phyloP scores from a whole-genome alignment of 352 stramenopile species.

The Phytophthora tubulina region DNA sequence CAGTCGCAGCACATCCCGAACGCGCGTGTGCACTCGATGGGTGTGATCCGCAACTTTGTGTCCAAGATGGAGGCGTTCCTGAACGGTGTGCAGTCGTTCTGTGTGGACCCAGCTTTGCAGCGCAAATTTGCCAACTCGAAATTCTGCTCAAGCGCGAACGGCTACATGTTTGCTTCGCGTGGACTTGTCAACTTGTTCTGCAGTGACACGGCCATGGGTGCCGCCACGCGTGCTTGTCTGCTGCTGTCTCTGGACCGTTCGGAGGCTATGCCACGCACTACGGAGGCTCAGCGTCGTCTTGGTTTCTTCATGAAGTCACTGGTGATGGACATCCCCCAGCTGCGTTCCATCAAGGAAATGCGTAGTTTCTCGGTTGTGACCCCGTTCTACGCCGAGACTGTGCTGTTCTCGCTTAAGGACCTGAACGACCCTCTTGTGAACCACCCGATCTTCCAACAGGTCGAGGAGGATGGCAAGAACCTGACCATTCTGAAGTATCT shows the following conservation, averaged over 20 bases:
- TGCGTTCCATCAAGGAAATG: constrained; percentile 87
- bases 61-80: constrained; percentile 86
- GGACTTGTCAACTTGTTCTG: constrained; percentile 79
- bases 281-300: constrained; percentile 76
- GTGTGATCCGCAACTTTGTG: constrained; percentile 91
- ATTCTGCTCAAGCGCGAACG: constrained; percentile 73
- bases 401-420: constrained; percentile 83
- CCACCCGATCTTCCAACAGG: constrained; percentile 87
- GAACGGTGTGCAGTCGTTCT: constrained; percentile 74
- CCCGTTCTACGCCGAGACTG: constrained; percentile 85
- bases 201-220: constrained; percentile 79
- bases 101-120: constrained; percentile 64
- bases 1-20: constrained; percentile 76
- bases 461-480: constrained; percentile 87
- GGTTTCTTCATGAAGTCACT: constrained; percentile 91
- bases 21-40: constrained; percentile 77
- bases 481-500: constrained; percentile 89
- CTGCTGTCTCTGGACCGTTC: constrained; percentile 71
- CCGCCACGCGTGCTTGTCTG: constrained; percentile 71
- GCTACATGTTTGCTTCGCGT: constrained; percentile 73
- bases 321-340: constrained; percentile 86
- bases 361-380: constrained; percentile 88
- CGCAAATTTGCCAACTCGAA: constrained; percentile 84
- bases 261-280: constrained; percentile 72
- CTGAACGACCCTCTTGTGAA: constrained; percentile 87